phyloP scores from a whole-genome alignment of 2,329 filamentous ascomycete genomes.

The Penicillium expansum region DNA sequence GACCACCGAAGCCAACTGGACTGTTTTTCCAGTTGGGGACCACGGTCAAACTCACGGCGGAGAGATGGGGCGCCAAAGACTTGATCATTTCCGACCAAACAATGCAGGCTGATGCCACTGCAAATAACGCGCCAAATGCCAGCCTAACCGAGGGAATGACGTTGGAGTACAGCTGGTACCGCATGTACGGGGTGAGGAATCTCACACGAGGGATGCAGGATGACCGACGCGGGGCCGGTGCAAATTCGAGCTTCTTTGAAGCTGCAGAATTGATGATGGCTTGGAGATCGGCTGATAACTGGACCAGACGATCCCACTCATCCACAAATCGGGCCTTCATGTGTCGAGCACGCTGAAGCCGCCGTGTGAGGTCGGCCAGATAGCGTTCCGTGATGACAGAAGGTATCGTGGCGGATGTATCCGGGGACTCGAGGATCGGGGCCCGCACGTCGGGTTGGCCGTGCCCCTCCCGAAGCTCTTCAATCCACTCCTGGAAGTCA shows the following conservation, averaged over 20 bases:
- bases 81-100: slow-evolving; percentile 94
- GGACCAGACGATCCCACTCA: slow-evolving; percentile 79
- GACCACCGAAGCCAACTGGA: slow-evolving; percentile 80
- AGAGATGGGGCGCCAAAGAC: slow-evolving; percentile 72
- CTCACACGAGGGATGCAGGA: slow-evolving; percentile 55
- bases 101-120: slow-evolving; percentile 74
- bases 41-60: slow-evolving; percentile 61
- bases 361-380: slow-evolving; percentile 81
- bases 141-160: slow-evolving; percentile 68
- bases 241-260: slow-evolving; percentile 77
- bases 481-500: slow-evolving; percentile 89
- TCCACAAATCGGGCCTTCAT: slow-evolving; percentile 76
- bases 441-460: slow-evolving; percentile 62
- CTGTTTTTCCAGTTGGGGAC: slow-evolving; percentile 69
- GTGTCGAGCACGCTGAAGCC: slow-evolving; percentile 77
- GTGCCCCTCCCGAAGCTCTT: slow-evolving; percentile 79
- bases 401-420: slow-evolving; percentile 53
- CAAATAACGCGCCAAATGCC: slow-evolving; percentile 63
- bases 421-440: slow-evolving; percentile 35
- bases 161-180: slow-evolving; percentile 74
- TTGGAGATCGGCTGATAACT: slow-evolving; percentile 71
- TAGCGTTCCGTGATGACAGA: slow-evolving; percentile 90
- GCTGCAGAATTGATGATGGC: slow-evolving; percentile 78
- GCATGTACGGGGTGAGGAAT: slow-evolving; percentile 74
- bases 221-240: slow-evolving; percentile 55